Evolutionary conservation across 2,329 filamentous ascomycete genomes (phyloP), one percentile per base, ranked within the genome.

Genomic region (Trichoderma sp.): DNA sequence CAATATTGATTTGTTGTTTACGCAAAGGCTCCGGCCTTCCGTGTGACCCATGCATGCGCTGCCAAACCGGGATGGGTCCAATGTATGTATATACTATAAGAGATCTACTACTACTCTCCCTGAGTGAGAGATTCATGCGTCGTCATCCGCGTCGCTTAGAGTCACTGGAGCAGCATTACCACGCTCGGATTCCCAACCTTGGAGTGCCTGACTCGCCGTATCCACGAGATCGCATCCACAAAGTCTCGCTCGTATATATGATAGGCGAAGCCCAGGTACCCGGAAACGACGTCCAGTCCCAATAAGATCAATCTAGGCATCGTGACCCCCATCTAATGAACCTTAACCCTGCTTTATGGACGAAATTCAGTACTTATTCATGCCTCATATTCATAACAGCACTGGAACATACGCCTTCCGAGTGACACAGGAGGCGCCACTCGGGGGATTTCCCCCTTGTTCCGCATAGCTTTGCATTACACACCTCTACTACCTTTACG

Each of bases 201-300:
- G 24, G 13, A 18, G 13, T n/a, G 16, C 10, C 24, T 28, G 51
- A 13, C 8, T 16, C 11, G 39, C 34, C 21, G 26, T 37, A 55
- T 30, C 28, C 30, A 52, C 30, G 21, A 34, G 30, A 39, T 49
- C n/a, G 26, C 21, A 51, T 49, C 32, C 32, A 43, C 24, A 18
- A 26, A n/a, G 26, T 37, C 60, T 39, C 32, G 18, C 5, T 37
- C 43, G 34, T 56, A 51, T 56, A 51, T 21, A 18, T 43, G 3
- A n/a, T 65, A 58, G 34, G 51, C 51, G 34, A 66, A 56, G 18
- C 10, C 63, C 63, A 54, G 52, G 52, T 58, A 66, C 63, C 63
- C 63, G 63, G 63, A 49, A 66, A 34, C 52, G 13, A 32, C 5
- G 52, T n/a, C 32, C 30, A 63, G n/a, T 18, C 43, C 18, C 28